Evolutionary conservation across 1,284 basidiomycete genomes (phyloP).

Genomic region (Lignosus rhinocerotis): DNA sequence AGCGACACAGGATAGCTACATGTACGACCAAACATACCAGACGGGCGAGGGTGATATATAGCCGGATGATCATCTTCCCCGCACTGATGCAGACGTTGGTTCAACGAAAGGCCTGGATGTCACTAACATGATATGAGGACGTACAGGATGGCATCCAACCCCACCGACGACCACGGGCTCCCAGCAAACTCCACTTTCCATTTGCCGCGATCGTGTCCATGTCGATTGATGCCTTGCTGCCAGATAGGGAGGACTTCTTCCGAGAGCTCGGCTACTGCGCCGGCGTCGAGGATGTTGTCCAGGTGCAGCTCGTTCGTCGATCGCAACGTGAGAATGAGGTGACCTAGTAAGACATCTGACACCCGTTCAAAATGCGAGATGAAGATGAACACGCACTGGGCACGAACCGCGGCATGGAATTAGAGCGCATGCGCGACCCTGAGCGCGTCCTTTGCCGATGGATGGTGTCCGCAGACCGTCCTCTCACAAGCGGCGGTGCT

Average conservation of each 20-base stretch:
- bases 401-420: conserved; percentile 25
- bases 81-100: conserved; percentile 33
- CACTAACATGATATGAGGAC: conserved; percentile 11
- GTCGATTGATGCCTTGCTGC: conserved; percentile 42
- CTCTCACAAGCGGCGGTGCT: conserved; percentile 20
- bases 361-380: neutral
- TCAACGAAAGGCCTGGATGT: neutral
- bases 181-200: conserved; percentile 45
- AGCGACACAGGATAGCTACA: neutral
- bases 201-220: conserved; percentile 30
- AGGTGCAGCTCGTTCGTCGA: conserved; percentile 42
- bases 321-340: conserved; percentile 37
- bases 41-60: conserved; percentile 42
- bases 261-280: conserved; percentile 41
- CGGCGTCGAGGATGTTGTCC: conserved; percentile 39
- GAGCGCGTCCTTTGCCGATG: conserved; percentile 31
- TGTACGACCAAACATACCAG: conserved; percentile 33
- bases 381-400: conserved; percentile 25
- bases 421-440: conserved; percentile 29
- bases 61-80: conserved; percentile 42
- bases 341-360: conserved; percentile 26
- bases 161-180: conserved; percentile 45
- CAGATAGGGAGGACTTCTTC: conserved; percentile 47
- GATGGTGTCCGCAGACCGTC: conserved; percentile 20
- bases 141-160: conserved; percentile 44